Conservation (phyloP, 345 rosid species). For the Lumnitzera littorea region DNA sequence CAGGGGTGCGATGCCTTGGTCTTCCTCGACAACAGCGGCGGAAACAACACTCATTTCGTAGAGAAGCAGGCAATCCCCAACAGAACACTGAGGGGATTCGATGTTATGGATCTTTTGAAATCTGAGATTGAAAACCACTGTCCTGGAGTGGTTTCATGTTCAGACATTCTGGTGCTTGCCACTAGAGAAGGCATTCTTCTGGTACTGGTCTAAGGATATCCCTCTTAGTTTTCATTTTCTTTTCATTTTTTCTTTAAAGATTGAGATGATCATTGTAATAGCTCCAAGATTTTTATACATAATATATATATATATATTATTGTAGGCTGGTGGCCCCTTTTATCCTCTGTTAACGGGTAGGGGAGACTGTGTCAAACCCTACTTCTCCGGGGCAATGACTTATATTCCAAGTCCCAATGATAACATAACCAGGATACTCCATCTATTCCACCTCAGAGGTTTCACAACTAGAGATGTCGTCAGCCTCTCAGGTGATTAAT, state of each 20-base stretch:
- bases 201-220: slow-evolving; percentile 10
- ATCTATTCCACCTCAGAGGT: slow-evolving; percentile 32
- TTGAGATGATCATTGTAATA: not conserved
- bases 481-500: slow-evolving; percentile 38
- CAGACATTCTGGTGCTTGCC: too few relatives aligned
- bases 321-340: slow-evolving; percentile 44
- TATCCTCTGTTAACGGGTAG: slow-evolving; percentile 49
- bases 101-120: too few relatives aligned
- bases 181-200: slow-evolving; percentile 28
- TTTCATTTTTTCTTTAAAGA: not conserved
- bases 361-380: slow-evolving; percentile 33
- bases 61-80: too few relatives aligned
- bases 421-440: too few relatives aligned
- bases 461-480: slow-evolving; percentile 41
- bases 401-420: slow-evolving; percentile 37
- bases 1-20: too few relatives aligned
- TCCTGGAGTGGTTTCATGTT: too few relatives aligned
- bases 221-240: not conserved
- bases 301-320: too few relatives aligned
- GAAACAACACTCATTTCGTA: too few relatives aligned
- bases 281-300: too few relatives aligned
- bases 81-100: too few relatives aligned
- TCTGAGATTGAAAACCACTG: too few relatives aligned
- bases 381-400: slow-evolving; percentile 24
- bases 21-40: too few relatives aligned